These are phyloP conservation scores for Trichosporon asahii DNA, from an alignment of 1,284 basidiomycete genomes.

Conservation along the genomic window DNA sequence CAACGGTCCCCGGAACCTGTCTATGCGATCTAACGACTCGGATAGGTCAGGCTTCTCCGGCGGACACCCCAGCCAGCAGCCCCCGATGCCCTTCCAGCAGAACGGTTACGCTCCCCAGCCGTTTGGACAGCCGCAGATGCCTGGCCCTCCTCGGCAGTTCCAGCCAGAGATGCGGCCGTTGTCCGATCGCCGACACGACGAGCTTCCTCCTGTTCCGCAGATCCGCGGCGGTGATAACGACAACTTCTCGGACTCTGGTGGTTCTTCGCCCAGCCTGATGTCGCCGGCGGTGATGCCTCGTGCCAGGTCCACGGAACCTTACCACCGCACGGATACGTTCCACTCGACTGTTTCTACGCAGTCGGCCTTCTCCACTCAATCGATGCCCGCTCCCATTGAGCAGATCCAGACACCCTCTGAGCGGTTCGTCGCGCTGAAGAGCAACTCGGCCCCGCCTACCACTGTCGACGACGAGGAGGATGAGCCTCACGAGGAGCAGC, in stretches of 20 bases:
- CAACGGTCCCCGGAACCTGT: not conserved
- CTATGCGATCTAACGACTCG: constrained; percentile 10
- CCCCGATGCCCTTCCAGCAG: not conserved
- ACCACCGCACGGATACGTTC: constrained; percentile 5
- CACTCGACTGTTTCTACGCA: constrained; percentile 2
- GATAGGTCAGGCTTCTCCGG: constrained; percentile 3
- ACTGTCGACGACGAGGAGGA: not conserved
- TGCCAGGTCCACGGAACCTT: not conserved
- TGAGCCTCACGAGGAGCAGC: constrained; percentile 52
- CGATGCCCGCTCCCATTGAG: constrained; percentile 69
- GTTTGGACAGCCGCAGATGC: constrained; percentile 1
- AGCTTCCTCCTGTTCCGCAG: constrained; percentile 31
- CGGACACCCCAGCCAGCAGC: not conserved
- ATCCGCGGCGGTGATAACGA: constrained; percentile 24
- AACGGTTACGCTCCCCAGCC: not conserved
- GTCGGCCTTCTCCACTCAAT: constrained; percentile 1
- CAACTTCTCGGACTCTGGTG: constrained; percentile 30
- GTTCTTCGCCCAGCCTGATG: constrained; percentile 26
- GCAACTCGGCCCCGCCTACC: constrained; percentile 2
- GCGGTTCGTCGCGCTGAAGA: constrained; percentile 13
- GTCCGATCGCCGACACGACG: not conserved
- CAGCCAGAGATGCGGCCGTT: not conserved
- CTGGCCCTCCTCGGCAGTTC: not conserved
- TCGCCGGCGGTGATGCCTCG: constrained; percentile 24
- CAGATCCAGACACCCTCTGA: constrained; percentile 58